Evolutionary conservation across 352 stramenopile genomes (phyloP).

Genomic region (Phytophthora sojae): DNA sequence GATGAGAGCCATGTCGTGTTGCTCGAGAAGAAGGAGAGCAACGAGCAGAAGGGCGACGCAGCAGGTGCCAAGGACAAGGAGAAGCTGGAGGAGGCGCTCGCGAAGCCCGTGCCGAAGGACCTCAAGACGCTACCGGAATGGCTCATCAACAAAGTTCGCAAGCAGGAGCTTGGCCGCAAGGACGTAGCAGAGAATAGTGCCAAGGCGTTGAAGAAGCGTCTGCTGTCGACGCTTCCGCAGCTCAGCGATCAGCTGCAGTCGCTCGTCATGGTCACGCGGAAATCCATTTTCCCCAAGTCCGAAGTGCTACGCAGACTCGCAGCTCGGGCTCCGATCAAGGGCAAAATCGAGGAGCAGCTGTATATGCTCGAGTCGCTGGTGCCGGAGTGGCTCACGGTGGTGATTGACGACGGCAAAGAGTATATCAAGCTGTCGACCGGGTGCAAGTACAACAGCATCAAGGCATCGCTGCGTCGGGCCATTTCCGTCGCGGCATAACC

Average conservation of each 20-base stretch:
- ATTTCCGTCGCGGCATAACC: conserved; percentile 42
- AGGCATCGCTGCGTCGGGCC: conserved; percentile 58
- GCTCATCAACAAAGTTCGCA: conserved; percentile 81
- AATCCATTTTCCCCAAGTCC: conserved; percentile 61
- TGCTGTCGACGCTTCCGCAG: conserved; percentile 70
- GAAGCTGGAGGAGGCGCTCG: conserved; percentile 55
- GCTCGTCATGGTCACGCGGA: conserved; percentile 69
- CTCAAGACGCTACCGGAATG: conserved; percentile 75
- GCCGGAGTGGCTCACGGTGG: conserved; percentile 79
- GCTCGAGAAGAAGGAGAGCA: conserved; percentile 28
- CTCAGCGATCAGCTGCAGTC: conserved; percentile 83
- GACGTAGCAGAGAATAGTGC: conserved; percentile 51
- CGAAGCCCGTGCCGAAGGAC: conserved; percentile 69
- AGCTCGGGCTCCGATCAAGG: conserved; percentile 54
- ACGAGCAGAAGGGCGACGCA: conserved; percentile 6
- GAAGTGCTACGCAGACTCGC: conserved; percentile 58
- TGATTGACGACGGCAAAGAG: conserved; percentile 67
- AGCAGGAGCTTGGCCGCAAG: conserved; percentile 58
- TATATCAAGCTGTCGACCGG: conserved; percentile 65
- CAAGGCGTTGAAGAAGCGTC: conserved; percentile 47
- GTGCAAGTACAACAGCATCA: conserved; percentile 80
- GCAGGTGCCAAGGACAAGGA: conserved; percentile 19
- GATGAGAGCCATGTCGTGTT: conserved; percentile 16
- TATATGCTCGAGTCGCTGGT: conserved; percentile 72
- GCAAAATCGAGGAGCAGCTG: conserved; percentile 74